These are phyloP conservation scores for Ampelocalamus luodianensis DNA, from an alignment of 176 grass and related monocot species.

Conservation along the genomic window DNA sequence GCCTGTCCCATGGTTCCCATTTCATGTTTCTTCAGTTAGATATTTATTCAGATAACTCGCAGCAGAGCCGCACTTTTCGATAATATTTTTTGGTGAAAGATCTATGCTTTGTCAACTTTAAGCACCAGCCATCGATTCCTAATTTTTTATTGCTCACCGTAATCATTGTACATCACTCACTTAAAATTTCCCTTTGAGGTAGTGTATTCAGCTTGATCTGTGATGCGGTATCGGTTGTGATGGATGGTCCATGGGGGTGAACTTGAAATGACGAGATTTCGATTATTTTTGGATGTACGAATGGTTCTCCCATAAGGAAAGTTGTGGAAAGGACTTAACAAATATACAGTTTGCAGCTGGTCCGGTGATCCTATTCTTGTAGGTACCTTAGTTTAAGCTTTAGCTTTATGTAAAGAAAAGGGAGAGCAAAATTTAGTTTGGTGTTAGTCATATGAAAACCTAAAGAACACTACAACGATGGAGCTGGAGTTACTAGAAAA, in stretches of 20 bases:
- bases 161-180: conserved; percentile 49
- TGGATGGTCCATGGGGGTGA: conserved; percentile 30
- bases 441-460: conserved; percentile 32
- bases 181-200: conserved; percentile 33
- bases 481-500: background rate
- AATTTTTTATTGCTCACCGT: conserved; percentile 40
- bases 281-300: conserved; percentile 46
- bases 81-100: conserved; percentile 25
- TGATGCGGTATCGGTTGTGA: conserved; percentile 31
- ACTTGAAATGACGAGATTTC: conserved; percentile 37
- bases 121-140: conserved; percentile 41
- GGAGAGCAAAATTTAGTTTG: conserved; percentile 45
- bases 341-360: conserved; percentile 33
- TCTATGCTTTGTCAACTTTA: conserved; percentile 53
- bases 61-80: background rate
- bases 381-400: conserved; percentile 41
- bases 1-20: conserved; percentile 22
- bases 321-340: conserved; percentile 39
- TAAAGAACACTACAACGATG: conserved; percentile 24
- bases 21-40: conserved; percentile 44
- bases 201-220: background rate
- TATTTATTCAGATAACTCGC: conserved; percentile 7
- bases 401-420: conserved; percentile 48
- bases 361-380: conserved; percentile 38
- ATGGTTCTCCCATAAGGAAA: conserved; percentile 41